Evolutionary conservation across 495 filamentous ascomycete genomes (phyloP), one percentile per base, ranked within the genome.

Genomic region (Aspergillus incahuasiensis): DNA sequence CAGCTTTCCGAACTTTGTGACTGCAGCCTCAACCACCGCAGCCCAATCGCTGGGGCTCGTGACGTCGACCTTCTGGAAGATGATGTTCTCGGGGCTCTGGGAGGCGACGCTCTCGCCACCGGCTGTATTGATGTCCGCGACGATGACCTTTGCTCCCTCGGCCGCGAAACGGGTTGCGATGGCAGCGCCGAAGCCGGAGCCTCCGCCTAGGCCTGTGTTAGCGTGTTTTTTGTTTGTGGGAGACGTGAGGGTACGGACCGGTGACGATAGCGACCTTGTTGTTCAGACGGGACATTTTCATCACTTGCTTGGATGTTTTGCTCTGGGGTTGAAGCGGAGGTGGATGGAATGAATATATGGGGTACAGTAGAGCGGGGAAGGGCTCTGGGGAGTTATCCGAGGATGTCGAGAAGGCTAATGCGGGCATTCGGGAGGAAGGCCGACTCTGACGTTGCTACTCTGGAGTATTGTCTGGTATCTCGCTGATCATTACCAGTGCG

Each of bases 231-330:
- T 12, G 21, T 40, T 1, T 6, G 21, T 16, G 2, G 13, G 18
- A 18, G 40, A 13, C 13, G 21, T 24, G 34, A 41, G 12, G 50
- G 11, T 4, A 56, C 61, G 15, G 39, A 67, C 92, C 92, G 18
- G 94, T 98, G 64, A 98, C 82, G 59, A 98, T 85, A 68, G 89
- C 89, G 72, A 95, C 95, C 75, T 97, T 98, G 71, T 89, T 91
- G 46, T 84, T 77, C 19, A 98, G 79, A 58, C 72, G 62, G 15
- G 66, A 9, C 47, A 49, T 49, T 49, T 16, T 47, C 19, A 12
- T 8, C 22, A 5, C 18, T 24, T 19, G 22, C 25, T 7, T 32
- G 6, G 25, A n/a, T 48, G 25, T 20, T 48, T 5, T 32, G 40
- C 11, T 11, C 11, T 22, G 12, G 18, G 13, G 32, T 35, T 35